Percentiles rank a stretch among this genome's conserved stretches.
These are phyloP conservation scores for Penicillium bialowiezense DNA, from an alignment of 495 filamentous ascomycete genomes.

Conservation along the genomic window DNA sequence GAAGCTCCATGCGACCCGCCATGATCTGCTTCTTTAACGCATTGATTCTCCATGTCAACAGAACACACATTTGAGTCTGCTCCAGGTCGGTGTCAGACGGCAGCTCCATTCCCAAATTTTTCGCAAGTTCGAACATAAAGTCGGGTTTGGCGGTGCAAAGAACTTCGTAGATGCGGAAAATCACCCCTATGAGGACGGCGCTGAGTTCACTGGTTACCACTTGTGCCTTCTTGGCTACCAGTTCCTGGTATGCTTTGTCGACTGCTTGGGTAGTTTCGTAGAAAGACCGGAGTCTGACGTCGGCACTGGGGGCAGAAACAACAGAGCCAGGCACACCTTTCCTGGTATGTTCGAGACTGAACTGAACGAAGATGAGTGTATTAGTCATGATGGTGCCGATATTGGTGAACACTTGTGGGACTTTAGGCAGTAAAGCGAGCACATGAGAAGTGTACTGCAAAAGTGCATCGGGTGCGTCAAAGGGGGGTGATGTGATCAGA, in stretches of 20 bases:
- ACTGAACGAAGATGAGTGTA: not conserved
- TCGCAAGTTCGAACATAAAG: constrained; percentile 30
- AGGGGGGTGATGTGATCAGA: constrained; percentile 23
- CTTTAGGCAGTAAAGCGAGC: not conserved
- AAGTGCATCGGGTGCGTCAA: constrained; percentile 14
- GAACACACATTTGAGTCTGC: constrained; percentile 43
- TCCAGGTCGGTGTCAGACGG: constrained; percentile 26
- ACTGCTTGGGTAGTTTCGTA: constrained; percentile 29
- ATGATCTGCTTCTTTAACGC: constrained; percentile 67
- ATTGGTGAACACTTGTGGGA: not conserved
- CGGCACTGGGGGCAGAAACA: constrained; percentile 13
- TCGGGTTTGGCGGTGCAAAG: constrained; percentile 21
- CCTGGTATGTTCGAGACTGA: not conserved
- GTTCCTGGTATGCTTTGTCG: constrained; percentile 33
- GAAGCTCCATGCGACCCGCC: constrained; percentile 85
- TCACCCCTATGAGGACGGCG: constrained; percentile 25
- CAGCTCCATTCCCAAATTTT: constrained; percentile 39
- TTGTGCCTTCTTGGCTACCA: constrained; percentile 38
- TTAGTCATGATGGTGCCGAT: not conserved
- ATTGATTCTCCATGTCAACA: constrained; percentile 67
- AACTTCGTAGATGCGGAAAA: constrained; percentile 24
- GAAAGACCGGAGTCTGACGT: constrained; percentile 15
- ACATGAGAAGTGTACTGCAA: not conserved
- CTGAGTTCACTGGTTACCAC: constrained; percentile 38
- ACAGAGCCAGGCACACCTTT: not conserved